Base-by-base conservation (phyloP, 208 protist genomes). In the Crithidia brevicula region DNA sequence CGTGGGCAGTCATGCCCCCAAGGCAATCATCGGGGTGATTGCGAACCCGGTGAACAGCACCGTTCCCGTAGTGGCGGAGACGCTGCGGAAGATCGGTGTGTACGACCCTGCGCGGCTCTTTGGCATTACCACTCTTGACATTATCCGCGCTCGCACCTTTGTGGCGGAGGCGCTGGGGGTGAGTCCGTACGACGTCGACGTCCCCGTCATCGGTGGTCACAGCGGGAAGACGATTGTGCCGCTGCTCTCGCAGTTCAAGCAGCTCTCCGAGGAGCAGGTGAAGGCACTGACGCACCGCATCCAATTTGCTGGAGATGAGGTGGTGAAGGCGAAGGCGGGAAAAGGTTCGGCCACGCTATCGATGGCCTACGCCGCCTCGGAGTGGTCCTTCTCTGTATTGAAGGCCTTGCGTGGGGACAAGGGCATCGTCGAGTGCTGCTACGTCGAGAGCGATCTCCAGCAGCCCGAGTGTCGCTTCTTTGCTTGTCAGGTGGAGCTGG, bases 41-140 rank as follows among this genome's bases (percentile, higher is more conserved):
- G 87, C 81, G 43, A 98, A 99, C 84, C 97, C 97, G 36, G 91
- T 99, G 56, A 98, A 98, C 88, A 97, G 92, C 72, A 98, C 91
- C 20, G 93, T 99, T 31, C 96, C 97, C 25, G 94, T 99, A 52
- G 93, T 85, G 11, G 92, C 92, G 5, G 97, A 98, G 81, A 86
- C 88, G 40, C 78, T 97, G 53, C 93, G 94, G 51, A 91, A 90
- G 84, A 46, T 72, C 45, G 89, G 91, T 63, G 85, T 89, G 11
- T 98, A 93, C 81, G 82, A 97, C 70, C 86, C 88, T 15, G 73
- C 68, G 4, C 77, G 81, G 16, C 72, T 98, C 4, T 97, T 97
- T 69, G 97, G 97, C 43, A 83, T 98, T 30, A 98, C 97, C 31
- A 97, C 93, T 16, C 85, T 98, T 10, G 97, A 98, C 74, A 67